These are phyloP conservation scores for Acer saccharum DNA, from an alignment of 345 rosid species.

Conservation along the genomic window DNA sequence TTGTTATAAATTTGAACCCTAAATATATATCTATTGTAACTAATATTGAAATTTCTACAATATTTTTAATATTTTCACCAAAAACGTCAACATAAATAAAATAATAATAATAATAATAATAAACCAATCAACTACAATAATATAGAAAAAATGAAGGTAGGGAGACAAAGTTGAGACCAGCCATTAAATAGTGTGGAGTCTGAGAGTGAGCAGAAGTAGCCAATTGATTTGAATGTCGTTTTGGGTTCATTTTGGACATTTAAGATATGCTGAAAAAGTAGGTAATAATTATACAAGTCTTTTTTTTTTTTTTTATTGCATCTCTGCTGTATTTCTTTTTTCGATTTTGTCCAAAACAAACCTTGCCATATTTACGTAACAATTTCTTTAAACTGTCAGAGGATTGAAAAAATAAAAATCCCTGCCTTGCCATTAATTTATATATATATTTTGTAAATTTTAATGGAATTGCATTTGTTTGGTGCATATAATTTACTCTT, in stretches of 20 bases:
- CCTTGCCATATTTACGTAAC: constrained; percentile 7
- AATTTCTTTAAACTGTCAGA: background rate
- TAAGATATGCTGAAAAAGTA: background rate
- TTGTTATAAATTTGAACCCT: too few species aligned
- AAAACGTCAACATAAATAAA: too few species aligned
- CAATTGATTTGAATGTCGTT: background rate
- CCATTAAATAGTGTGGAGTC: background rate
- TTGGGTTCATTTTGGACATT: background rate
- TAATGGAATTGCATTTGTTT: too few species aligned
- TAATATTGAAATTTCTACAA: too few species aligned
- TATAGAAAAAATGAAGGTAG: background rate
- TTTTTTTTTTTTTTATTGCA: background rate
- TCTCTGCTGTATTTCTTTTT: background rate
- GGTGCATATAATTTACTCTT: too few species aligned
- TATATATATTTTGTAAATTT: background rate
- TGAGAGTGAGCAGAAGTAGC: background rate
- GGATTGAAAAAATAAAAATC: background rate
- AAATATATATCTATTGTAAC: too few species aligned
- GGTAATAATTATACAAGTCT: constrained; percentile 6
- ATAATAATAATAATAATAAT: too few species aligned
- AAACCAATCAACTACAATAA: too few species aligned
- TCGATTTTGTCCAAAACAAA: background rate
- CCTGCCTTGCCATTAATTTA: background rate
- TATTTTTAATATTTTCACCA: too few species aligned
- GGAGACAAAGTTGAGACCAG: constrained; percentile 1